Conservation (phyloP, 192 early-diverging fungal species). For the Coemansia sp. region DNA sequence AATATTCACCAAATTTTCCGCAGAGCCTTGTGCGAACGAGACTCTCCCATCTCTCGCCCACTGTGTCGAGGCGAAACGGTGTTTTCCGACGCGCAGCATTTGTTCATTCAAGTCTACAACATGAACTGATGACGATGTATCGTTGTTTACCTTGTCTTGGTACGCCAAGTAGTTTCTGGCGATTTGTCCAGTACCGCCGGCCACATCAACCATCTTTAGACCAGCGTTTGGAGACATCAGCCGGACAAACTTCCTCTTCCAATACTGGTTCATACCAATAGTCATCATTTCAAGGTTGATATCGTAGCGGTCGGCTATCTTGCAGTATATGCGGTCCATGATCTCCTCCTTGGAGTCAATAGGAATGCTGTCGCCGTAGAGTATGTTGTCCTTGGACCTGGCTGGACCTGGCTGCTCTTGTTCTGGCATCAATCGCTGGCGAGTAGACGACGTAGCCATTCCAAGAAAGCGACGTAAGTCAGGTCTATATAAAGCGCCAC, state of each 20-base stretch:
- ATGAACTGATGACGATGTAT: slow-evolving; percentile 60
- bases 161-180: slow-evolving; percentile 84
- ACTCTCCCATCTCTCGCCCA: slow-evolving; percentile 59
- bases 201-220: slow-evolving; percentile 87
- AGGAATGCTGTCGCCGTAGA: slow-evolving; percentile 63
- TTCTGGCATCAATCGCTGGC: neutral
- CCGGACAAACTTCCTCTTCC: slow-evolving; percentile 89
- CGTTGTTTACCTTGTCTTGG: slow-evolving; percentile 66
- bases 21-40: slow-evolving; percentile 77
- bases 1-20: slow-evolving; percentile 74
- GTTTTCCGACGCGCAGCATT: slow-evolving; percentile 85
- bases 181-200: slow-evolving; percentile 96
- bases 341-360: slow-evolving; percentile 80
- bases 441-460: slow-evolving; percentile 4
- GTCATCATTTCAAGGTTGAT: slow-evolving; percentile 92
- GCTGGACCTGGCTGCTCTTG: neutral
- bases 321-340: slow-evolving; percentile 83
- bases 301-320: slow-evolving; percentile 88
- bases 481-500: neutral
- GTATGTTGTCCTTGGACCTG: neutral
- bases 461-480: neutral
- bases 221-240: slow-evolving; percentile 74
- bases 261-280: slow-evolving; percentile 81
- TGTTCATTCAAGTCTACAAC: slow-evolving; percentile 94
- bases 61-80: slow-evolving; percentile 56